These are phyloP conservation scores for Debaryomyces castellii DNA, from an alignment of 805 yeast species.

Conservation along the genomic window DNA sequence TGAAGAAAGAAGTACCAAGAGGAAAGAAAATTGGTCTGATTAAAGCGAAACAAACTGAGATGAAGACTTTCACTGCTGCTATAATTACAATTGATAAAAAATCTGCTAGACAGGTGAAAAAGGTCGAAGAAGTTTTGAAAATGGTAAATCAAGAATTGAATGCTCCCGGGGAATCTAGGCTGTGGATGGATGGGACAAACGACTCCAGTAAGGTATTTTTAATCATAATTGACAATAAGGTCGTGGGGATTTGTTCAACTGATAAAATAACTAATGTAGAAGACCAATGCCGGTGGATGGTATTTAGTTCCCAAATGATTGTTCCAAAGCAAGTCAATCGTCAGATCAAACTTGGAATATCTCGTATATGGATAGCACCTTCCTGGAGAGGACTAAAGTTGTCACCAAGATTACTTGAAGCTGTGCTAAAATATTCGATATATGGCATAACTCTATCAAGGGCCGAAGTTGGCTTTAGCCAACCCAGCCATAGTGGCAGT, in stretches of 20 bases:
- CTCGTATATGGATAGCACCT: slow-evolving; percentile 45
- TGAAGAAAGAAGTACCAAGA: slow-evolving; percentile 35
- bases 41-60: slow-evolving; percentile 22
- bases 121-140: slow-evolving; percentile 36
- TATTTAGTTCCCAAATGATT: slow-evolving; percentile 46
- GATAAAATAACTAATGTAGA: slow-evolving; percentile 36
- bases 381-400: slow-evolving; percentile 51
- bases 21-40: slow-evolving; percentile 24
- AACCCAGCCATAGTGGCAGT: slow-evolving; percentile 67
- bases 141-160: slow-evolving; percentile 60
- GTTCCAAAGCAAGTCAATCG: slow-evolving; percentile 47
- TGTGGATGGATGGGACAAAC: slow-evolving; percentile 24
- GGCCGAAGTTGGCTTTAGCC: slow-evolving; percentile 63
- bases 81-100: slow-evolving; percentile 22
- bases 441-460: slow-evolving; percentile 48
- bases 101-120: slow-evolving; percentile 20
- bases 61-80: slow-evolving; percentile 10
- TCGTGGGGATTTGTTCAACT: slow-evolving; percentile 57
- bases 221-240: slow-evolving; percentile 43
- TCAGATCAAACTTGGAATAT: slow-evolving; percentile 34
- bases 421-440: slow-evolving; percentile 43
- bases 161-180: slow-evolving; percentile 45
- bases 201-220: slow-evolving; percentile 42
- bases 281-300: slow-evolving; percentile 57
- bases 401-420: slow-evolving; percentile 44